Conservation (phyloP, 257 asterid species). For the Solanum rostratum region DNA sequence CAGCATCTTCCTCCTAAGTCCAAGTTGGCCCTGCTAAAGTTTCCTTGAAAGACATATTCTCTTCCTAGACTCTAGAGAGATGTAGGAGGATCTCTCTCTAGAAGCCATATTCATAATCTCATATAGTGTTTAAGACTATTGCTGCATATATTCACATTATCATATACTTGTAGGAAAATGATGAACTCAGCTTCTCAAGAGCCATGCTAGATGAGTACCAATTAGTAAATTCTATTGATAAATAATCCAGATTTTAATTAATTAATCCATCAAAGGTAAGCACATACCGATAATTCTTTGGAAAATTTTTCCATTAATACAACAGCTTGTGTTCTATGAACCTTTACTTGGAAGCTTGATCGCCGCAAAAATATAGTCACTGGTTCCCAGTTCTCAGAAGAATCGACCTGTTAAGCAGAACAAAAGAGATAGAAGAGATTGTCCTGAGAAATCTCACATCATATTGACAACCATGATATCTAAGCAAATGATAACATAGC, state of each 20-base stretch:
- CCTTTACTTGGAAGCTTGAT: conserved; percentile 73
- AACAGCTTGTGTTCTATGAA: conserved; percentile 48
- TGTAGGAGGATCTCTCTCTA: background rate
- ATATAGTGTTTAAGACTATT: background rate
- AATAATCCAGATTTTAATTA: background rate
- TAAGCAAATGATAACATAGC: background rate
- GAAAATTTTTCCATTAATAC: conserved; percentile 60
- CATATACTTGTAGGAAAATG: background rate
- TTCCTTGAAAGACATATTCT: background rate
- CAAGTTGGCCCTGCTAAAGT: background rate
- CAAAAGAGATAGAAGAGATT: background rate
- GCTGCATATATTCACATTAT: background rate
- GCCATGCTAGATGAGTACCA: background rate
- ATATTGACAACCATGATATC: background rate
- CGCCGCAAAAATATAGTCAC: conserved; percentile 51
- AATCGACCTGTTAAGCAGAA: conserved; percentile 43
- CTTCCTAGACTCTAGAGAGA: background rate
- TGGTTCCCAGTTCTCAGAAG: conserved; percentile 86
- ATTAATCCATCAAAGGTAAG: conserved; percentile 10
- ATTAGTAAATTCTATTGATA: background rate
- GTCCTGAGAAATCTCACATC: background rate
- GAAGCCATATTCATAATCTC: background rate
- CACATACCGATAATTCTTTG: conserved; percentile 70
- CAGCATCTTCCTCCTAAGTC: background rate
- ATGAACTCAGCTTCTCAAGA: background rate